phyloP scores from a whole-genome alignment of 768 basidiomycete species.

The Russula brevipes region DNA sequence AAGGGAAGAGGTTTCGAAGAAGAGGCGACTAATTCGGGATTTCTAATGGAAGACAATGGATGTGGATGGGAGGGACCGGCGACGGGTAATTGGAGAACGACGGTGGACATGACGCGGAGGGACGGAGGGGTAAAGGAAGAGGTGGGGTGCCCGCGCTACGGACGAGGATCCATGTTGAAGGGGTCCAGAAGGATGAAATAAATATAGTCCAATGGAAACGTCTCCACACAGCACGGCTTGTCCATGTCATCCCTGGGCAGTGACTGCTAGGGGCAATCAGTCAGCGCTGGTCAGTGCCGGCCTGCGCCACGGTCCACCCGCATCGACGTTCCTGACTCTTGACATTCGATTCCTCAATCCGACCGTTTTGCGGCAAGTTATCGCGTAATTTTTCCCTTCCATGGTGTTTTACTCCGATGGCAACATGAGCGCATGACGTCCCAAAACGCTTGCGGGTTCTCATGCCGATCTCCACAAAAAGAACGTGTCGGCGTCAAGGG shows the following conservation, averaged over 20 bases:
- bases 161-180: neutral
- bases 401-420: too few relatives aligned
- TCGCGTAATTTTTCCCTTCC: too few relatives aligned
- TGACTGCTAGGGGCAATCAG: neutral
- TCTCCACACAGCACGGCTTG: neutral
- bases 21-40: neutral
- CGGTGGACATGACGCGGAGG: neutral
- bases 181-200: neutral
- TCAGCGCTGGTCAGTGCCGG: neutral
- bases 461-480: too few relatives aligned
- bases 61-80: neutral
- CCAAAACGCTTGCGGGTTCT: too few relatives aligned
- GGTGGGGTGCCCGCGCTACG: neutral
- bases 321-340: too few relatives aligned
- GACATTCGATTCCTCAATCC: too few relatives aligned
- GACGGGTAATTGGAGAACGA: neutral
- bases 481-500: too few relatives aligned
- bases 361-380: too few relatives aligned
- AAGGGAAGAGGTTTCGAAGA: conserved; percentile 3
- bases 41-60: conserved; percentile 4
- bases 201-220: neutral
- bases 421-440: too few relatives aligned
- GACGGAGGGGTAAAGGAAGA: neutral
- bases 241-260: neutral
- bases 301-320: too few relatives aligned